Evolutionary conservation across 306 rosid species (phyloP), one percentile per base, ranked within the genome.

Genomic region (Vigna unguiculata): DNA sequence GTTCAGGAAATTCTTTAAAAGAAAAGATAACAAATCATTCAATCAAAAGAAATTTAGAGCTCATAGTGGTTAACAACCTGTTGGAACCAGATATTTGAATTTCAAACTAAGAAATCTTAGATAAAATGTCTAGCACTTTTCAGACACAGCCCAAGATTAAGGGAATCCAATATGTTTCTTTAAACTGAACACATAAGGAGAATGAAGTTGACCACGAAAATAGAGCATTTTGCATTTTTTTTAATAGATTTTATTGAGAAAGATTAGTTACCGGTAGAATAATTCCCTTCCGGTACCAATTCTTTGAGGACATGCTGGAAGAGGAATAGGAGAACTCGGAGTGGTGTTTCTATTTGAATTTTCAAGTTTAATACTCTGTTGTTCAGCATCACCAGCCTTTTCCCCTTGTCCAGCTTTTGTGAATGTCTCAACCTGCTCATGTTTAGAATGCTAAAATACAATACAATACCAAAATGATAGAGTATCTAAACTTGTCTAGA

Each of bases 321-420:
- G 80, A 69, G 90, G 85, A 80, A 91, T 88, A 58, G 97, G 97
- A 76, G 87, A 80, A 84, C 89, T 87, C 69, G 30, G 54, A 51
- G 7, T 72, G 16, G 36, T 71, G 70, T 71, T 74, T 69, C 75
- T 58, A 17, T 36, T 17, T 14, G 36, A 76, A 76, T 75, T 34
- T 71, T 82, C 87, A 72, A 65, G 43, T 65, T 34, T 60, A 67
- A 73, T 69, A 74, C 51, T 46, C 84, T 32, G 69, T 46, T 32
- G 69, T 46, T 83, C 88, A 76, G 62, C 78, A 54, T 84, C 83
- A 40, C 78, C 68, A 38, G 17, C 76, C 74, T 74, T 88, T 45
- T 57, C 80, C 68, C 20, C 82, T 64, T 63, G 80, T 75, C 40
- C 80, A 54, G 15, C 71, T 58, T 79, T 78, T 77, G 53, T 60